Conservation (phyloP, 331 rosid species). For the Malus hybrid region DNA sequence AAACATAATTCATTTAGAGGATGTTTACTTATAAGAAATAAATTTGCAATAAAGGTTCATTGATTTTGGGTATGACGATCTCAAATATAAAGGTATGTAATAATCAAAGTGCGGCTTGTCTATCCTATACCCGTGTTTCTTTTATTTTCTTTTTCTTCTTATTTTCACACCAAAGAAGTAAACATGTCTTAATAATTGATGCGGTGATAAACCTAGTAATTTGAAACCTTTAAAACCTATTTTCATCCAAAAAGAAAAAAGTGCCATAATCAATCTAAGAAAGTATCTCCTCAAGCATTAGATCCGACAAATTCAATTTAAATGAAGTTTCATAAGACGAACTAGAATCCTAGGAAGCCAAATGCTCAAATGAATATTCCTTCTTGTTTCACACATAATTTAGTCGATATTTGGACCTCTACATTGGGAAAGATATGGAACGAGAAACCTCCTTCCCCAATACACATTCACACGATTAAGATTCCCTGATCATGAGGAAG, state of each 20-base stretch:
- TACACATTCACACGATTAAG: neutral
- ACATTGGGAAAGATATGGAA: neutral
- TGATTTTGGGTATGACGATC: neutral
- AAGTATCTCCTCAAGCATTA: neutral
- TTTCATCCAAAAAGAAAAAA: no score
- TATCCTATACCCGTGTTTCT: neutral
- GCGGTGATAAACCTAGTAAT: neutral
- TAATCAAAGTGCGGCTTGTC: neutral
- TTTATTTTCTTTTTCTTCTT: no score
- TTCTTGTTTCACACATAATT: neutral
- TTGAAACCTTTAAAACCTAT: neutral
- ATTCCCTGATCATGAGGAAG: neutral
- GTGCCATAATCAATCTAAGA: neutral
- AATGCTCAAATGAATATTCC: neutral
- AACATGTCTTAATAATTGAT: neutral
- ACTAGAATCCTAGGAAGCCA: neutral
- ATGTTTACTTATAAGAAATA: no score
- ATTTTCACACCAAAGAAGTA: neutral
- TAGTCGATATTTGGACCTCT: neutral
- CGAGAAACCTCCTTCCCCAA: neutral
- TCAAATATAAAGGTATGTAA: neutral
- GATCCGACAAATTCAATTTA: neutral
- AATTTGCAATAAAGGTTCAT: neutral
- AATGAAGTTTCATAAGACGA: neutral
- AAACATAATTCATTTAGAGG: neutral